phyloP scores from a whole-genome alignment of 2,329 filamentous ascomycete genomes.

The Hypomyces perniciosus region DNA sequence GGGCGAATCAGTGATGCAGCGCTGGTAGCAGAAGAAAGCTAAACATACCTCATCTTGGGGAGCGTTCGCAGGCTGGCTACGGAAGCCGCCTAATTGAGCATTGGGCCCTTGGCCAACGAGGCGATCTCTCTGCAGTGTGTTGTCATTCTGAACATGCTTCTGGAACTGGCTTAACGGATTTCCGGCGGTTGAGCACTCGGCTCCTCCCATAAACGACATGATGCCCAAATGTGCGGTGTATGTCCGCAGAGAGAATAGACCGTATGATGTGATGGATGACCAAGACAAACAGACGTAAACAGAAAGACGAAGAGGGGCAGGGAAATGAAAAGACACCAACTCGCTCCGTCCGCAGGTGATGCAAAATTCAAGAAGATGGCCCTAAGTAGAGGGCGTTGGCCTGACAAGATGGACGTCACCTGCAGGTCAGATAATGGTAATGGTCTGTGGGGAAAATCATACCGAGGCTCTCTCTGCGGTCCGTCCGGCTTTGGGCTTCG shows the following conservation, averaged over 20 bases:
- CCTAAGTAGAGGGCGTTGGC: constrained; percentile 2
- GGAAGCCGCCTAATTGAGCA: constrained; percentile 68
- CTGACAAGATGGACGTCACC: constrained; percentile 10
- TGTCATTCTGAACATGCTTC: constrained; percentile 95
- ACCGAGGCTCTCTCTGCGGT: constrained; percentile 14
- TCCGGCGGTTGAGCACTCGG: constrained; percentile 92
- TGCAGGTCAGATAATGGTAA: constrained; percentile 2
- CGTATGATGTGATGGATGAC: not conserved
- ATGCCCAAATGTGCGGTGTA: constrained; percentile 17
- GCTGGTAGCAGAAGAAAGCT: constrained; percentile 4
- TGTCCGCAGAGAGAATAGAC: constrained; percentile 1
- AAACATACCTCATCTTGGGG: constrained; percentile 66
- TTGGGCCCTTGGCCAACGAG: constrained; percentile 69
- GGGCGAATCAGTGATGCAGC: constrained; percentile 24
- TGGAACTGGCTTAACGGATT: constrained; percentile 97
- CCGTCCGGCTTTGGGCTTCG: constrained; percentile 3
- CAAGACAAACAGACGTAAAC: not conserved
- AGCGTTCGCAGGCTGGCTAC: constrained; percentile 61
- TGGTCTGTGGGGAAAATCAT: constrained; percentile 9
- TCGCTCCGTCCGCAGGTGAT: not conserved
- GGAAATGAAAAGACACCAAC: not conserved
- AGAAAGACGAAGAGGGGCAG: not conserved
- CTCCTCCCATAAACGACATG: constrained; percentile 94
- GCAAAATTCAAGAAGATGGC: not conserved
- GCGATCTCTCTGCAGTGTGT: constrained; percentile 85